Base-by-base conservation (phyloP, 805 yeast species). In the Schizosaccharomyces cryophilus region DNA sequence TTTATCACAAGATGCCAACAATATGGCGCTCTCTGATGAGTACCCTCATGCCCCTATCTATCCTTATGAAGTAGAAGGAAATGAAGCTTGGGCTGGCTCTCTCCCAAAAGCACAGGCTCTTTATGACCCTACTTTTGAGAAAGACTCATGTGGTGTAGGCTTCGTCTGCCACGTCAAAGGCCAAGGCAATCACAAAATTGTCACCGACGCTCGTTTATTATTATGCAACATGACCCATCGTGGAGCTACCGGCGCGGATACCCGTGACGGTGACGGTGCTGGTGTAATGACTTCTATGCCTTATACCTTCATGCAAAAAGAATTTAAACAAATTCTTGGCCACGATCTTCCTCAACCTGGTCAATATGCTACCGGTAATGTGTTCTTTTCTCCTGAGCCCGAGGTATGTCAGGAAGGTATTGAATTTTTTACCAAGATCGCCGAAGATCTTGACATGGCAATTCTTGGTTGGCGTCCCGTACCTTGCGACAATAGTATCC, bases 101-200 rank as follows among this genome's bases (percentile, higher is more conserved):
- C 77, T 90, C 65, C 97, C 97, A 59, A 78, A 80, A 56, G 81
- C 82, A 66, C 84, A 88, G 73, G 97, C 95, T 45, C 81, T 90
- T 61, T 90, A 90, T 73, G 87, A 93, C 71, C 98, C 97, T 11
- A 93, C 85, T 62, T 80, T 77, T 67, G 98, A 90, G 72, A 87
- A 87, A 69, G 98, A 90, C 69, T 96, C 96, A 59, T 90, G 98
- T 78, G 98, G 98, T 75, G 97, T 93, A 60, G 98, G 98, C 64
- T 90, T 90, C 73, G 87, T 95, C 58, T 87, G 96, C 71, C 87
- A 90, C 75, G 84, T 89, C 74, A 87, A 88, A 72, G 96, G 96
- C 62, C 70, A 77, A 38, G 79, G 82, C 31, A 83, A 94, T 61
- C 98, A 93, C 75, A 88, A 89, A 70, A 87, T 90, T 67, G 88